Evolutionary conservation across 2,329 filamentous ascomycete genomes (phyloP).

Genomic region (Cercospora sp.): DNA sequence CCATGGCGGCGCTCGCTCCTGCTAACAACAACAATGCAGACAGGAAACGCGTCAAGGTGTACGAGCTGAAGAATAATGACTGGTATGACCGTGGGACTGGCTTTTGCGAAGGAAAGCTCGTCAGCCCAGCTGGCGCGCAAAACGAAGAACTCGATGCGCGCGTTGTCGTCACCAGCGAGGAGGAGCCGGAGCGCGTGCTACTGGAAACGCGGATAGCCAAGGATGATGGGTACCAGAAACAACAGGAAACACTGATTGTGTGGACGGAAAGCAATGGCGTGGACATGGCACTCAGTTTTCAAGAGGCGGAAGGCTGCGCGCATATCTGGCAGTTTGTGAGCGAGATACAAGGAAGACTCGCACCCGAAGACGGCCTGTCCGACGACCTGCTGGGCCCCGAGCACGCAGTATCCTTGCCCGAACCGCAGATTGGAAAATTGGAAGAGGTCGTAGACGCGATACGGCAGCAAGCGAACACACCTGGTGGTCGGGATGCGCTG

Average conservation of each 20-base stretch:
- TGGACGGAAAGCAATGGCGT: conserved; percentile 91
- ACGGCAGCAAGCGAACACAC: conserved; percentile 72
- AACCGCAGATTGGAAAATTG: conserved; percentile 78
- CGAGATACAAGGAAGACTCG: conserved; percentile 74
- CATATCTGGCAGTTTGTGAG: conserved; percentile 95
- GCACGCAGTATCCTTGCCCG: conserved; percentile 70
- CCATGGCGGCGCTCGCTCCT: conserved; percentile 38
- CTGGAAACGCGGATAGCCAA: conserved; percentile 88
- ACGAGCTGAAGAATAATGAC: conserved; percentile 97
- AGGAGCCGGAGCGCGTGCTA: conserved; percentile 77
- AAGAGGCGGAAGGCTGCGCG: conserved; percentile 91
- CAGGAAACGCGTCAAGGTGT: conserved; percentile 85
- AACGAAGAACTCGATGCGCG: conserved; percentile 70
- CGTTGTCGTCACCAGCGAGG: conserved; percentile 91
- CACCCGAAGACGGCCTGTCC: conserved; percentile 76
- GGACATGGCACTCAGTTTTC: conserved; percentile 98
- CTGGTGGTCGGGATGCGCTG: conserved; percentile 77
- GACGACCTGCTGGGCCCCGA: conserved; percentile 80
- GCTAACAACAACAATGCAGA: conserved; percentile 46
- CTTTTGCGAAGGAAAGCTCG: conserved; percentile 79
- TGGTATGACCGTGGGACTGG: conserved; percentile 98
- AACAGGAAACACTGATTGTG: conserved; percentile 97
- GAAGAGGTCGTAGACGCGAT: conserved; percentile 82
- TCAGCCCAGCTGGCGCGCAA: conserved; percentile 48
- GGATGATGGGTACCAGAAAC: conserved; percentile 96